Percentiles rank a stretch among this genome's conserved stretches.
Conservation (phyloP, 768 basidiomycete genomes). For the Krasilnikovozyma curviuscula region DNA sequence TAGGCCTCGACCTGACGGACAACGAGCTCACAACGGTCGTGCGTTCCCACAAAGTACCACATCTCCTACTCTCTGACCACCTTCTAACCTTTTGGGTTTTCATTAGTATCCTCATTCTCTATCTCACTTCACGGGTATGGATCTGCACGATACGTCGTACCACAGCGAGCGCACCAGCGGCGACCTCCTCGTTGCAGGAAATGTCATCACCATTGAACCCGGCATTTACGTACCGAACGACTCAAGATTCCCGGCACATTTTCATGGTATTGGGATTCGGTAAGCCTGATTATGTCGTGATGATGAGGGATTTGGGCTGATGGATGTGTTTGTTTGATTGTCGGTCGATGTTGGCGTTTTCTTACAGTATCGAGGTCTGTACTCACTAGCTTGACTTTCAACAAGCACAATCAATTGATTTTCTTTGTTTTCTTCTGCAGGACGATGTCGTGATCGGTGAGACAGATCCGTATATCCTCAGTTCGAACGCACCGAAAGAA, state of each 20-base stretch:
- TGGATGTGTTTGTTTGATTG: constrained; percentile 44
- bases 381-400: constrained; percentile 48
- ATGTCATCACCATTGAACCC: constrained; percentile 84
- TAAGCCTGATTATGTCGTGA: too few relatives aligned
- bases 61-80: not conserved
- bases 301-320: too few relatives aligned
- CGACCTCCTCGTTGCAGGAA: constrained; percentile 49
- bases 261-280: constrained; percentile 81
- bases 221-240: constrained; percentile 81
- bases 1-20: constrained; percentile 49
- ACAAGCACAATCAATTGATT: not conserved
- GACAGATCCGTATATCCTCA: constrained; percentile 48
- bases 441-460: constrained; percentile 46
- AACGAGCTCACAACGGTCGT: constrained; percentile 45
- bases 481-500: constrained; percentile 65
- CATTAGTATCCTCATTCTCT: constrained; percentile 68
- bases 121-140: constrained; percentile 81
- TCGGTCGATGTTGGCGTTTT: not conserved
- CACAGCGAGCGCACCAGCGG: too few relatives aligned
- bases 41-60: not conserved
- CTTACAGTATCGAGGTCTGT: constrained; percentile 14
- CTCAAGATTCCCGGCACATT: constrained; percentile 58
- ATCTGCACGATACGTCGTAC: constrained; percentile 91
- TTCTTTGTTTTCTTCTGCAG: constrained; percentile 14
- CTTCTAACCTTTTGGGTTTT: not conserved